Base-by-base conservation (phyloP, 1,284 basidiomycete genomes). In the Pseudozyma sp. region DNA sequence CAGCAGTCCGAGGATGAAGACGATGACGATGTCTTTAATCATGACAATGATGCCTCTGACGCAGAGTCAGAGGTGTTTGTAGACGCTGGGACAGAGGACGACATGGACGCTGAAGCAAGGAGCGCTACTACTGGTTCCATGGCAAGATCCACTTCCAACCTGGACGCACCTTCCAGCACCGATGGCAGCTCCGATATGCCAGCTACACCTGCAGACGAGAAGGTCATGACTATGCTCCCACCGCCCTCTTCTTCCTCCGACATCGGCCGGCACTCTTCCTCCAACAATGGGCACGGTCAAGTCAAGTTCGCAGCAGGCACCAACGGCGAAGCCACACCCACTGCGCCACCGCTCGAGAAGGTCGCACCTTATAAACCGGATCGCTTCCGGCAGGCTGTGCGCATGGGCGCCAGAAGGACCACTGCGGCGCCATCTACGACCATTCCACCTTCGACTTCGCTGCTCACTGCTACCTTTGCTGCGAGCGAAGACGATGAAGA, bases 141-240 rank as follows among this genome's bases (percentile, higher is more conserved):
- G 69, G 69, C 54, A 9, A 49, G 65, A 12, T 68, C 65, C 10
- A 50, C 47, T 0, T 71, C 73, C 12, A 67, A 67, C 43, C 52
- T 59, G 39, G 66, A 65, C 1, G 66, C 70, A 11, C 70, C 62
- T 16, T 73, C 70, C 5, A 70, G 66, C 50, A 69, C 70, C 4
- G 74, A 76, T 31, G 66, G 66, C 34, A 76, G 74, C 66, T 66
- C 65, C 11, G 74, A 76, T 36, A 59, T 72, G 59, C 74, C 74
- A 25, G 53, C 44, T 12, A 76, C 74, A n/a, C 70, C 74, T 2
- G 50, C 56, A 10, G 74, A 76, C 39, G 74, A 76, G 21, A 55
- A 65, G 25, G 42, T 39, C 1, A 19, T 65, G 36, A 59, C 69
- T 7, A 50, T 66, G 18, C 42, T 59, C 11, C 34, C 62, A 3